Conservation (phyloP, 2,329 filamentous ascomycete genomes). For the Penicillium sp. region DNA sequence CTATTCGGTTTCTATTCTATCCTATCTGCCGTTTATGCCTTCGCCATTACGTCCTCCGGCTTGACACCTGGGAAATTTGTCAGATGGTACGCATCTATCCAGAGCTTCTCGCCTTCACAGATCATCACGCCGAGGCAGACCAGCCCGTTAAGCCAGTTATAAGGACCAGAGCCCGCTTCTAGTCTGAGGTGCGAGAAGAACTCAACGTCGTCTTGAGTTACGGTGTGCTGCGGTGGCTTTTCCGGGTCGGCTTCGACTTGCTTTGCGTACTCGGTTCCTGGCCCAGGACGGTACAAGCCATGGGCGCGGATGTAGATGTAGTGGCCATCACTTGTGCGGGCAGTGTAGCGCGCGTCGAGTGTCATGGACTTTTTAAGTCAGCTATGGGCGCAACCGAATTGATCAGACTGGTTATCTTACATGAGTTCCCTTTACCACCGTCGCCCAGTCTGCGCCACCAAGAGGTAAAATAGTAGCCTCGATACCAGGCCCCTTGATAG, state of each 20-base stretch:
- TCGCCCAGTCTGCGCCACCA: slow-evolving; percentile 25
- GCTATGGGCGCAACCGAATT: not conserved
- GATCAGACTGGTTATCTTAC: slow-evolving; percentile 1
- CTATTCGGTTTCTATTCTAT: not conserved
- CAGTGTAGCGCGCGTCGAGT: slow-evolving; percentile 23
- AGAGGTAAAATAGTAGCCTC: slow-evolving; percentile 20
- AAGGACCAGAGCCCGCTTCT: slow-evolving; percentile 19
- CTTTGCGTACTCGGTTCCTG: slow-evolving; percentile 23
- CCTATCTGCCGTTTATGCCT: not conserved
- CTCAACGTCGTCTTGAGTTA: slow-evolving; percentile 25
- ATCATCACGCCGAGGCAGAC: slow-evolving; percentile 25
- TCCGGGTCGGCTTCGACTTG: slow-evolving; percentile 15
- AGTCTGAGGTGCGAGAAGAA: slow-evolving; percentile 27
- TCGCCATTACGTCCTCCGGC: slow-evolving; percentile 22
- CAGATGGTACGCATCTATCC: slow-evolving; percentile 26
- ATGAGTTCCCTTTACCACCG: slow-evolving; percentile 24
- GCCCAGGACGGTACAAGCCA: slow-evolving; percentile 25
- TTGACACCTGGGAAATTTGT: slow-evolving; percentile 21
- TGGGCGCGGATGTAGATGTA: slow-evolving; percentile 27
- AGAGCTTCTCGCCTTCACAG: slow-evolving; percentile 21
- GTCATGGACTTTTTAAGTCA: slow-evolving; percentile 20
- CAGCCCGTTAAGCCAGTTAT: slow-evolving; percentile 28
- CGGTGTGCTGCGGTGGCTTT: slow-evolving; percentile 12
- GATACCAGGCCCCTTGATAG: slow-evolving; percentile 23
- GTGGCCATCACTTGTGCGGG: slow-evolving; percentile 20